phyloP scores from a whole-genome alignment of 148 eudicot species.

The Pharnaceum exiguum region DNA sequence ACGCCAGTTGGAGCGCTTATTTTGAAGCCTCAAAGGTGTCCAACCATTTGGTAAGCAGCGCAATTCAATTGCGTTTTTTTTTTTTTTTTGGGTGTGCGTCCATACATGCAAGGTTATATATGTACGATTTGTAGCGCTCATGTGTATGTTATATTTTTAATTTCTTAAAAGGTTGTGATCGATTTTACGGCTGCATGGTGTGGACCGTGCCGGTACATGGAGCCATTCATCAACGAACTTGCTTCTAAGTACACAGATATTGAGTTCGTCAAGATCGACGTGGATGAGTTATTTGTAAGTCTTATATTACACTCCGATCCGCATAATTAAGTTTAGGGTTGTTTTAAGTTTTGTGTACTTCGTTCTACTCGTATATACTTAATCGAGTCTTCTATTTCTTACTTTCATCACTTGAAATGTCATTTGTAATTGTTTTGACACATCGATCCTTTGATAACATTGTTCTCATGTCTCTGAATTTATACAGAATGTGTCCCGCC shows the following conservation, averaged over 20 bases:
- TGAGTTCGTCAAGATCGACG: conserved; percentile 76
- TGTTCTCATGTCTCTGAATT: background rate
- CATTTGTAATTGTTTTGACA: background rate
- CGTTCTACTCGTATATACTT: no score
- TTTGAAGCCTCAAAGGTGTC: conserved; percentile 16
- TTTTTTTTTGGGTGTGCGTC: background rate
- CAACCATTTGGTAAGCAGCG: conserved; percentile 41
- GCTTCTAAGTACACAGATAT: conserved; percentile 54
- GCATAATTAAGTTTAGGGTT: no score
- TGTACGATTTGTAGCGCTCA: background rate
- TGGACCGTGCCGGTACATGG: conserved; percentile 57
- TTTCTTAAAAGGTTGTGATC: conserved; percentile 53
- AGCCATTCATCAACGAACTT: conserved; percentile 46
- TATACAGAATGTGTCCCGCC: conserved; percentile 37
- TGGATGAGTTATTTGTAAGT: conserved; percentile 63
- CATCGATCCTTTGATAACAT: no score
- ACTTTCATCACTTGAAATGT: background rate
- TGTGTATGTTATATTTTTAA: no score
- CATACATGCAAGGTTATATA: no score
- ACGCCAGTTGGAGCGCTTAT: background rate
- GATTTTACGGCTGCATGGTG: conserved; percentile 83
- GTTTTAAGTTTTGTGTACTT: no score
- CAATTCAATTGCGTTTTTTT: background rate
- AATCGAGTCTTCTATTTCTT: background rate
- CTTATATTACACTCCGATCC: background rate